Percentiles rank a stretch among this genome's conserved stretches.
Evolutionary conservation across 2,329 filamentous ascomycete species (phyloP).

Genomic region (Paraphaeosphaeria minitans): DNA sequence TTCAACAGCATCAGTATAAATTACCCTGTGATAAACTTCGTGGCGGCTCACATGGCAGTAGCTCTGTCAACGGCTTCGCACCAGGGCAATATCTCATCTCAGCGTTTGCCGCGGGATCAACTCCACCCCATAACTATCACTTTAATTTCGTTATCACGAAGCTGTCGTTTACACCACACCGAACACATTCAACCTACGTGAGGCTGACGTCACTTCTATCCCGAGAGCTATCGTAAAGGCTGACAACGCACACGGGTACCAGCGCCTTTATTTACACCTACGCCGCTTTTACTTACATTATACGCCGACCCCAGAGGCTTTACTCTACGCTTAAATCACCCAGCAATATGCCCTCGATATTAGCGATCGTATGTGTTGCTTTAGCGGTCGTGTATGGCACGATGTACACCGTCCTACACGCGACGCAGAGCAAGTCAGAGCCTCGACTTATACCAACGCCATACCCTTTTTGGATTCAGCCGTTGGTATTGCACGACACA

Average conservation of each 20-base stretch:
- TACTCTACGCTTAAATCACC: background rate
- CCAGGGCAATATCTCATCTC: background rate
- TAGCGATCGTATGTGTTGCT: background rate
- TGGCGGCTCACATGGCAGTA: background rate
- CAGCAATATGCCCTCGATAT: background rate
- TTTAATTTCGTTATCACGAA: background rate
- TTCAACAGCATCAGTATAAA: background rate
- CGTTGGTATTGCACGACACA: slow-evolving; percentile 22
- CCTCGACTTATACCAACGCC: slow-evolving; percentile 16
- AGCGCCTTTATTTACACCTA: background rate
- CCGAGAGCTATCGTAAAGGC: background rate
- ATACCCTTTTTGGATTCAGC: slow-evolving; percentile 26
- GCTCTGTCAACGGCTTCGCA: background rate
- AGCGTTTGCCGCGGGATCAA: background rate
- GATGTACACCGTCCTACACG: slow-evolving; percentile 11
- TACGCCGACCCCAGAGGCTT: background rate
- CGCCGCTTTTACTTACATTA: background rate
- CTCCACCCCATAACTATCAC: background rate
- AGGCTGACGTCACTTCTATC: background rate
- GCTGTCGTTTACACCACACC: background rate
- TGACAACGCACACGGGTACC: background rate
- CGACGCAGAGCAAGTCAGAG: slow-evolving; percentile 24
- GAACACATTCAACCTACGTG: background rate
- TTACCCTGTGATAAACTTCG: background rate
- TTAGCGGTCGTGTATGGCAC: slow-evolving; percentile 10